A percentile compares a stretch with the other conserved stretches of the same genome.
Conservation (phyloP, 352 stramenopile species). For the Hyaloperonospora brassicae region DNA sequence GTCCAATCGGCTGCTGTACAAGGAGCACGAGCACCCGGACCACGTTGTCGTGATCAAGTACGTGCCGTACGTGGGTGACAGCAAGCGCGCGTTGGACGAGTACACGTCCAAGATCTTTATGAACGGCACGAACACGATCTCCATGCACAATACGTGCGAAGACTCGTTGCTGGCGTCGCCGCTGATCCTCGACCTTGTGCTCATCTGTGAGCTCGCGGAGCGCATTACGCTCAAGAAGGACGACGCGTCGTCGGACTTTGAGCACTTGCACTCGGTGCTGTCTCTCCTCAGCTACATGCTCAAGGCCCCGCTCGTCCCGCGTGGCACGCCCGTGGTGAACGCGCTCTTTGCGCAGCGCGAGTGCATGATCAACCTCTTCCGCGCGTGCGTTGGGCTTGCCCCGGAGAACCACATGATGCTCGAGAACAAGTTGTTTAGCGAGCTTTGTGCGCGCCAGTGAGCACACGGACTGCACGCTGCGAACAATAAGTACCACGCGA, state of each 20-base stretch:
- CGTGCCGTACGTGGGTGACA: conserved; percentile 97
- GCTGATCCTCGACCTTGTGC: conserved; percentile 97
- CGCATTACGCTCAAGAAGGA: conserved; percentile 94
- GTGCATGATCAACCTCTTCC: conserved; percentile 97
- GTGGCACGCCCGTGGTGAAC: conserved; percentile 97
- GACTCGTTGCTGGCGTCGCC: conserved; percentile 97
- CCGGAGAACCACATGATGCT: conserved; percentile 98
- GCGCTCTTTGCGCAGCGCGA: conserved; percentile 96
- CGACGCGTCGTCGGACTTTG: conserved; percentile 67
- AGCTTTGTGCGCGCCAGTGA: conserved; percentile 67
- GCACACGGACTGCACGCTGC: background rate
- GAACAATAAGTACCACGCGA: background rate
- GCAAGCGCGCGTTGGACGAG: conserved; percentile 99
- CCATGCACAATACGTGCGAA: conserved; percentile 99
- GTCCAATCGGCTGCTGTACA: conserved; percentile 96
- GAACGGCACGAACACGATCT: conserved; percentile 99
- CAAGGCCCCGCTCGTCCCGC: conserved; percentile 97
- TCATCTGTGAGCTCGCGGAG: conserved; percentile 96
- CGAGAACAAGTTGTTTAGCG: conserved; percentile 90
- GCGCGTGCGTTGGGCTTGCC: conserved; percentile 93
- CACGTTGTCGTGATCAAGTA: conserved; percentile 99
- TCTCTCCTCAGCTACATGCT: conserved; percentile 98
- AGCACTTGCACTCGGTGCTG: conserved; percentile 96
- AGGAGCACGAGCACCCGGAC: conserved; percentile 97
- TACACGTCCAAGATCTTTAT: conserved; percentile 99